Evolutionary conservation across 495 filamentous ascomycete genomes (phyloP), one percentile per base, ranked within the genome.

Genomic region (Neurospora sp.): DNA sequence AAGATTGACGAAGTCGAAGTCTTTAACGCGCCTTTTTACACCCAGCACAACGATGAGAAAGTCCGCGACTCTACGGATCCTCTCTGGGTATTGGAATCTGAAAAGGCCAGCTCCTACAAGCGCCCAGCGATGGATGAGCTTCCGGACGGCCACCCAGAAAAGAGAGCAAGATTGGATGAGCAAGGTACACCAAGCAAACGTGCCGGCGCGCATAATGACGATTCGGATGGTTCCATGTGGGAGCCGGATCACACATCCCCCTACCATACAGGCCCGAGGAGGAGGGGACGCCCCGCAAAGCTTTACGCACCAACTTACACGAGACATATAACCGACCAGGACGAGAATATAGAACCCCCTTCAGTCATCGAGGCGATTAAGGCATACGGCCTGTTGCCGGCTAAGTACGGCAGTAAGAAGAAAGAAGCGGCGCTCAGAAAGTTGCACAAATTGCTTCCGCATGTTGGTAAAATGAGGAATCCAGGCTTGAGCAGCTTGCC

Each of bases 21-120:
- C 18, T 80, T 83, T 46, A 78, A 80, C 37, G 81, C 81, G 2
- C 80, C 81, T 2, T 82, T 79, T 71, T 83, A 83, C 72, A 79
- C 75, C 16, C 75, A 79, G 49, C 75, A 54, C 60, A 73, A 73
- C 27, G 23, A 72, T 20, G 71, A 44, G 39, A 71, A 66, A 46
- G 42, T 72, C 2, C 46, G 39, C 23, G 46, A 71, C 16, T 72
- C 40, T 46, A 73, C 46, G 7, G 77, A 80, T 74, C 73, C 75
- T 23, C 69, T 78, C 14, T 76, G 75, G 77, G 42, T 71, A 23
- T 54, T 70, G 23, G 75, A 74, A 10, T 71, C 73, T 39, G 76
- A 77, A 69, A 69, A 46, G 38, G 54, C 27, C 54, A 35, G 54
- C 27, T 66, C 54, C 16, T 73, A 35, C 16, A 80, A 80, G 72